Evolutionary conservation across 352 stramenopile genomes (phyloP), one percentile per base, ranked within the genome.

Genomic region (Phytophthora sojae): DNA sequence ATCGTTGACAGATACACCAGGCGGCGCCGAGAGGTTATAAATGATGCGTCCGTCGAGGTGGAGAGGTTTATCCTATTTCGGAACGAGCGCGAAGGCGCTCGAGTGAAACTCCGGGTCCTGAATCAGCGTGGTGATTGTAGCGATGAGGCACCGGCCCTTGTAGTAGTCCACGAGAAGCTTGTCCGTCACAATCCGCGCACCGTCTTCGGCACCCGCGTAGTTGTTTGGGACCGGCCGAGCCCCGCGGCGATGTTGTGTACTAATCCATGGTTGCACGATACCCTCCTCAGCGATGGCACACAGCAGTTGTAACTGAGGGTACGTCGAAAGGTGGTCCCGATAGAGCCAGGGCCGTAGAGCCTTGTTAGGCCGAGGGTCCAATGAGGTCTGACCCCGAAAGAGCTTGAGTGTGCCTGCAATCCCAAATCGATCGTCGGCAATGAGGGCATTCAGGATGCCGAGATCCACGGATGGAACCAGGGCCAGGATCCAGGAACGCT

Each of bases 21-120:
- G 2, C 0, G 58, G 42, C 2, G 52, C 57, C 2, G 66, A 64
- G 3, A 68, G n/a, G 11, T 68, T 45, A 4, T 68, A 58, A 17
- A 68, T 73, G 11, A 73, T 68, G 2, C 66, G 58, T 9, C 53
- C 66, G 15, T 60, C 66, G 3, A 60, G 0, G n/a, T 60, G 42
- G 1, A 60, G 15, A 7, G 65, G 57, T 1, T 32, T 54, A 25
- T 56, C 59, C 15, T 64, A 59, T 45, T 68, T 73, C 2, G 58
- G 44, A 0, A 68, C 58, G 17, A 67, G 14, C 0, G 57, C 44
- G 23, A 67, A 72, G 2, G 51, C 12, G 42, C 65, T 72, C 0
- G 57, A 63, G 44, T 72, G 44, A n/a, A 63, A 67, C 1, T 2
- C 4, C 1, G 42, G 58, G 15, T 68, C 59, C 1, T 9, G 1